Base-by-base conservation (phyloP, 179 eudicot species). In the Silene vulgaris region DNA sequence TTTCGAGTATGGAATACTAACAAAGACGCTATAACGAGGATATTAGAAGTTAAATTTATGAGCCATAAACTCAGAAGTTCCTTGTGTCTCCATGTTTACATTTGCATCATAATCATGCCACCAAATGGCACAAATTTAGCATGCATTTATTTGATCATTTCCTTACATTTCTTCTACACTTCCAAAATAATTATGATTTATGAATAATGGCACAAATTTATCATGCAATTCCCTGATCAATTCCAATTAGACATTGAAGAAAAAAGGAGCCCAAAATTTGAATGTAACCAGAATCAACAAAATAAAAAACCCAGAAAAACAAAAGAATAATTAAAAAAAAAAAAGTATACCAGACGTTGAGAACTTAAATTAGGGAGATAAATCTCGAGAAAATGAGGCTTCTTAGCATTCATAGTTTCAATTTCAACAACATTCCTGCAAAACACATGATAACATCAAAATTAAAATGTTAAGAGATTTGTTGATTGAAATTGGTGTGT, bases 281-380 rank as follows among this genome's bases (percentile, higher is more conserved):
- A 30, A 30, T 30, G 35, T 43, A 43, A 45, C 52, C 6, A 45
- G 9, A 45, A 19, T 0, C 1, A 30, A 64, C 30, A 54, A 7
- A 59, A 45, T 9, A 21, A 17, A 21, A 20, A 3, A 70, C 3
- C 12, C 2, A 28, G 57, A 14, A 20, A 35, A 28, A 73, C 13
- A 2, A 60, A 32, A 19, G 11, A 59, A 13, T 8, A 19, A 32
- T 50, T 4, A 20, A 48, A 52, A 20, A 54, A 12, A 12, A 1
- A 17, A 43, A 21, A 3, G 17, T 1, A 17, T 88, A 89, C 94
- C 94, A 91, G 85, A 52, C 84, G 76, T 2, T 87, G 74, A 69
- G 90, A 90, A 82, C 88, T 80, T 13, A 84, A 72, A 76, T 85
- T 69, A 65, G 94, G 90, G 70, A 88, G 83, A 65, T 87, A 91